These are phyloP conservation scores for Naegleria fowleri DNA, from an alignment of 208 protist species.

Conservation along the genomic window DNA sequence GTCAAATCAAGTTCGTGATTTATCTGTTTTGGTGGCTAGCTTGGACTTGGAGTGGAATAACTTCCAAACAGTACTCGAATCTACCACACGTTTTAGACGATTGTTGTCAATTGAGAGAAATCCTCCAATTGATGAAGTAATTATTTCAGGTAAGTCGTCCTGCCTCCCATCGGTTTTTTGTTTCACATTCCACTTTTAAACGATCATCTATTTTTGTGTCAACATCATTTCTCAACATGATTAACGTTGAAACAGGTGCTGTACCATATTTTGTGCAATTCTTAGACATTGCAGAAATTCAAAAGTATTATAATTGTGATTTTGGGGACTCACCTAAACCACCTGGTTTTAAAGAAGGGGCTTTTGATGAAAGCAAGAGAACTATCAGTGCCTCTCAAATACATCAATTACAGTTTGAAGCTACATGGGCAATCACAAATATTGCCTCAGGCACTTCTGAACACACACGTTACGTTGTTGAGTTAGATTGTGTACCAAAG, in stretches of 20 bases:
- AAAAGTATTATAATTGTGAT: neutral
- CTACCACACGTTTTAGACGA: neutral
- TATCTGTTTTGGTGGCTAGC: neutral
- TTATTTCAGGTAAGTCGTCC: neutral
- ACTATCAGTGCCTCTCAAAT: conserved; percentile 70
- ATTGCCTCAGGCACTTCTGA: conserved; percentile 94
- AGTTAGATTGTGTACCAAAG: conserved; percentile 80
- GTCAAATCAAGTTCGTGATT: neutral
- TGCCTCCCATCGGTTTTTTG: too few species aligned
- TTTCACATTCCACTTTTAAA: too few species aligned
- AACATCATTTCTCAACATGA: too few species aligned
- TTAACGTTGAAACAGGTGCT: neutral
- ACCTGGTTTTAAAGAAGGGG: conserved; percentile 42
- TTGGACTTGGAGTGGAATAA: neutral
- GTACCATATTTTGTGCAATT: neutral
- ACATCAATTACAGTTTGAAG: conserved; percentile 90
- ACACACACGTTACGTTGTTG: conserved; percentile 87
- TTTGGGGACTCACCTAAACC: conserved; percentile 55
- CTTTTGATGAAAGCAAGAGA: neutral
- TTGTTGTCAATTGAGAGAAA: conserved; percentile 21
- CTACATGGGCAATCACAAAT: conserved; percentile 97
- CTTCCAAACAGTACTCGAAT: neutral
- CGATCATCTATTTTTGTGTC: too few species aligned
- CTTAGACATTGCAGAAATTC: neutral
- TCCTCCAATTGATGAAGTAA: conserved; percentile 29